Conservation (phyloP, 768 basidiomycete species). For the Dictyophora rubrovolvata region DNA sequence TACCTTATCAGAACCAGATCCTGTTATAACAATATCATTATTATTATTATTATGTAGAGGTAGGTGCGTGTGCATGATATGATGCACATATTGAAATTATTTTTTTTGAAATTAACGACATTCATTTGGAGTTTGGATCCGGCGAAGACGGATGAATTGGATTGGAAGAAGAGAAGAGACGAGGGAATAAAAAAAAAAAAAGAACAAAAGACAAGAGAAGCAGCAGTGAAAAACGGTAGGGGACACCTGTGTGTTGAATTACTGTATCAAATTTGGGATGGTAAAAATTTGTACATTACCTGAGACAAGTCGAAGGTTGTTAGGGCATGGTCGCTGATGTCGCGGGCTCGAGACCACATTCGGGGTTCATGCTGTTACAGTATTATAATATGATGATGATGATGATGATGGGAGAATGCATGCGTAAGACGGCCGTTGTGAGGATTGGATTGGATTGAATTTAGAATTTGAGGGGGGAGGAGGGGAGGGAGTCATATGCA, state of each 20-base stretch:
- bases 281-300: background rate
- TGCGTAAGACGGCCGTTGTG: no score
- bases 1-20: constrained; percentile 9
- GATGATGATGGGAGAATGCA: background rate
- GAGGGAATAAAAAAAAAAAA: background rate
- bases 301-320: background rate
- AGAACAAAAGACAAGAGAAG: no score
- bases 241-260: no score
- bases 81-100: no score
- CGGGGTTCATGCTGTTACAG: constrained; percentile 33
- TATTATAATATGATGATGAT: background rate
- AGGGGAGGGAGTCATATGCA: background rate
- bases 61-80: no score
- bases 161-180: background rate
- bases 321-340: constrained; percentile 43
- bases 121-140: background rate
- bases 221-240: no score
- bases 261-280: background rate
- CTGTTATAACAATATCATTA: background rate
- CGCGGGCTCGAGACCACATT: constrained; percentile 58
- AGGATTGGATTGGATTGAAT: no score
- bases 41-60: background rate
- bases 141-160: background rate
- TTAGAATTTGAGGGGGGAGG: no score
- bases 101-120: no score